Percentiles rank a stretch among this genome's conserved stretches.
phyloP scores from a whole-genome alignment of 2,329 filamentous ascomycete genomes.

The Fusarium buharicum region DNA sequence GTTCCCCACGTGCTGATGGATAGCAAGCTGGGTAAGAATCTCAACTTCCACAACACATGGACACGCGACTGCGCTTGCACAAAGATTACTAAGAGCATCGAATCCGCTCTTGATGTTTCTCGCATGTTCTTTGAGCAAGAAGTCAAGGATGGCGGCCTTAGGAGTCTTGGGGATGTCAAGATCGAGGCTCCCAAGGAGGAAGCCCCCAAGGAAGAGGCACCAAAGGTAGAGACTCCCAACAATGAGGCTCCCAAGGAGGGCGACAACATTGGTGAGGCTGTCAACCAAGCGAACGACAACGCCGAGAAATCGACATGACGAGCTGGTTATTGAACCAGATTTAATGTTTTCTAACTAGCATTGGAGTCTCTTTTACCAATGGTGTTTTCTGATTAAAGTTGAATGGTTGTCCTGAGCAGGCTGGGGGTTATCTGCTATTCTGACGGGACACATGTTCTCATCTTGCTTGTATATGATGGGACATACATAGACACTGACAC shows the following conservation, averaged over 20 bases:
- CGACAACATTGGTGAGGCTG: not conserved
- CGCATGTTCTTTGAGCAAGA: slow-evolving; percentile 37
- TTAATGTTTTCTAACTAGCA: slow-evolving; percentile 22
- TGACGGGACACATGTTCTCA: slow-evolving; percentile 7
- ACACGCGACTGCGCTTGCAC: slow-evolving; percentile 43
- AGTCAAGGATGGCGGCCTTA: slow-evolving; percentile 17
- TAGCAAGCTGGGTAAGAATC: slow-evolving; percentile 46
- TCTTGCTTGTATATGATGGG: slow-evolving; percentile 9
- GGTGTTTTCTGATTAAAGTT: slow-evolving; percentile 20
- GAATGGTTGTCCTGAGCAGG: slow-evolving; percentile 23
- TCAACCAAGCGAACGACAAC: not conserved
- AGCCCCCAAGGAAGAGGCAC: not conserved
- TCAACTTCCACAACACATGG: slow-evolving; percentile 47
- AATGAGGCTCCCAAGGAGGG: not conserved
- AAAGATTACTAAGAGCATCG: slow-evolving; percentile 40
- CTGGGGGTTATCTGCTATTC: slow-evolving; percentile 22
- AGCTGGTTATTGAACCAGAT: slow-evolving; percentile 13
- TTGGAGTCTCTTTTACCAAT: slow-evolving; percentile 13
- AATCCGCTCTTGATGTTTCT: slow-evolving; percentile 39
- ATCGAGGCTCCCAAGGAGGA: slow-evolving; percentile 3
- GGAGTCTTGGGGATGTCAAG: not conserved
- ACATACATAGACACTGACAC: slow-evolving; percentile 3
- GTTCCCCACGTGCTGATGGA: slow-evolving; percentile 46
- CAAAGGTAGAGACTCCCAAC: not conserved
- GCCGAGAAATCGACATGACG: slow-evolving; percentile 17